Percentiles rank a stretch among this genome's conserved stretches.
Conservation (phyloP, 768 basidiomycete genomes). For the Suillus subalutaceus region DNA sequence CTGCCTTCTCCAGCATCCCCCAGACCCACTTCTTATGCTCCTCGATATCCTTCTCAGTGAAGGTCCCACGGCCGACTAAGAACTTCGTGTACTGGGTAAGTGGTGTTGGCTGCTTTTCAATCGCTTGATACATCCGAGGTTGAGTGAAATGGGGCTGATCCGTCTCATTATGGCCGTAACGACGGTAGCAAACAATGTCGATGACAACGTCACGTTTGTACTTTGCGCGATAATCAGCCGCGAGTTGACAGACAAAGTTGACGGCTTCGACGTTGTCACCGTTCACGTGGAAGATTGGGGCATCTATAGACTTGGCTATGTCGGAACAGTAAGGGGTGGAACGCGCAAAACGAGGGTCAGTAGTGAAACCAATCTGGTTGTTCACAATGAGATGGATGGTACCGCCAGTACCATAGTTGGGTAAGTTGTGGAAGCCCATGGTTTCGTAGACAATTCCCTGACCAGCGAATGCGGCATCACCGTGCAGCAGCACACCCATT, state of each 20-base stretch:
- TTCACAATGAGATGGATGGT: constrained; percentile 99
- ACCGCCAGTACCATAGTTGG: constrained; percentile 95
- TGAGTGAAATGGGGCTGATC: constrained; percentile 99
- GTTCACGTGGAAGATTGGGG: constrained; percentile 99
- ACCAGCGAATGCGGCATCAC: constrained; percentile 97
- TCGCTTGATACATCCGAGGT: constrained; percentile 97
- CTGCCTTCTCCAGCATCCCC: constrained; percentile 97
- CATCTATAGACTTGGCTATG: constrained; percentile 96
- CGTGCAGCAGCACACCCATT: constrained; percentile 95
- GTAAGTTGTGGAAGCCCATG: constrained; percentile 96
- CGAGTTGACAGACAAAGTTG: constrained; percentile 97
- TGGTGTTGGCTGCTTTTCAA: constrained; percentile 90
- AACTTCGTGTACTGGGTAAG: constrained; percentile 92
- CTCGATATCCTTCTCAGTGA: constrained; percentile 94
- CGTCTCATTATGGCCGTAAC: constrained; percentile 99
- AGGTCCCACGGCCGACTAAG: constrained; percentile 87
- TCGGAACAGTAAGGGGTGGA: constrained; percentile 98
- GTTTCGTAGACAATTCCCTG: constrained; percentile 99
- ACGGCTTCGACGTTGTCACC: constrained; percentile 98
- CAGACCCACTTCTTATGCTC: constrained; percentile 99
- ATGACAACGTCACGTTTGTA: constrained; percentile 99
- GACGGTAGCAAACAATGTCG: constrained; percentile 98
- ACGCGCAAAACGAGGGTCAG: constrained; percentile 95
- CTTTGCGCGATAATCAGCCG: constrained; percentile 96
- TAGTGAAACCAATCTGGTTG: constrained; percentile 99